Base-by-base conservation (phyloP, 768 basidiomycete species). In the Amyloporia xantha region DNA sequence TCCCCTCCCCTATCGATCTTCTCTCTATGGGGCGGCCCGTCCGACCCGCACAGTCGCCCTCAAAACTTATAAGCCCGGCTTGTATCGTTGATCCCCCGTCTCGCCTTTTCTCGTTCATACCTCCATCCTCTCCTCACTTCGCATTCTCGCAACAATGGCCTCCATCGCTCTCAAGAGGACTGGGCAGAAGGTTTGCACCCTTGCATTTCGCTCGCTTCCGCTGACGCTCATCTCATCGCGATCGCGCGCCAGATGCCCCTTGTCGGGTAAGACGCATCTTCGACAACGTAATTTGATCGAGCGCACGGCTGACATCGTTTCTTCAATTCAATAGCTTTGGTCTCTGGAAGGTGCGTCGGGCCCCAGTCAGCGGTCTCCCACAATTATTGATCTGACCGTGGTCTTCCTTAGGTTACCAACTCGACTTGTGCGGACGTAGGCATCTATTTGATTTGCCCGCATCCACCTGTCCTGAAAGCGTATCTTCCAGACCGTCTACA, bases 401-500 rank as follows among this genome's bases (percentile, higher is more conserved):
- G 6, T 2, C 24, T n/a, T 23, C 25, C 30, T 7, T 54, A 84
- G 82, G 73, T 84, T 54, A 77, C 75, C 47, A 82, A 75, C 53
- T 62, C 73, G 43, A 67, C 67, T 41, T 84, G 82, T 56, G 81
- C 84, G 41, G 75, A 82, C 39, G 81, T 83, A 52, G 59, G 71
- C 60, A 42, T 15, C 25, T 10, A 3, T 17, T 36, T 33, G 15
- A 33, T 33, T 33, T 33, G 30, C n/a, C n/a, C n/a, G n/a, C n/a
- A n/a, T n/a, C n/a, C 30, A 33, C 30, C 30, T 33, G 30, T 7
- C 15, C 30, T 33, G 30, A 39, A 13, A 45, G n/a, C 9, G 17
- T 9, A 3, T 20, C 2, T 45, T 26, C 24, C 58, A 89, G 79
- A 81, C 77, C 46, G 90, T 94, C 44, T 91, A 91, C 72, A 69